A percentile compares a stretch with the other conserved stretches of the same genome.
phyloP scores from a whole-genome alignment of 2,329 filamentous ascomycete genomes.

The Penicillium olsonii region DNA sequence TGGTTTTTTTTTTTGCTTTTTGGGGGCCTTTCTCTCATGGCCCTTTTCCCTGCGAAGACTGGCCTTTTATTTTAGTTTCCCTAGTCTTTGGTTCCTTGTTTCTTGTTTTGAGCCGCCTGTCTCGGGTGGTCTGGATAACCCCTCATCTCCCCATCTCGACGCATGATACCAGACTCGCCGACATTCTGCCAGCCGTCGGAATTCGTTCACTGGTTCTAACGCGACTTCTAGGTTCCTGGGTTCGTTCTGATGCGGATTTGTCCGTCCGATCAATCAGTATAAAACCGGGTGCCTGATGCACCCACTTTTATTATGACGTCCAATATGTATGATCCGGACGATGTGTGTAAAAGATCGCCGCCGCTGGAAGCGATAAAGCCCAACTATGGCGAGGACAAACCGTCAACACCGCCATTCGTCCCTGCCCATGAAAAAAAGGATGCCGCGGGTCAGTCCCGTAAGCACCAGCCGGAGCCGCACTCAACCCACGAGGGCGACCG shows the following conservation, averaged over 20 bases:
- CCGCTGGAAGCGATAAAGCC: conserved; percentile 33
- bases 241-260: conserved; percentile 8
- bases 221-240: conserved; percentile 1
- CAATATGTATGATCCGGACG: conserved; percentile 45
- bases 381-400: conserved; percentile 33
- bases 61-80: background rate
- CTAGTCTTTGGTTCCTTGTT: background rate
- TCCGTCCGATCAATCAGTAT: background rate
- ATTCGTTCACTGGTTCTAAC: background rate
- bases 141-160: conserved; percentile 1
- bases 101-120: background rate
- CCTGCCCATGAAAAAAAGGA: conserved; percentile 21
- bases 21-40: background rate
- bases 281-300: conserved; percentile 10
- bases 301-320: conserved; percentile 32
- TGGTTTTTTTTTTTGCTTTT: background rate
- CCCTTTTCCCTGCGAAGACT: background rate
- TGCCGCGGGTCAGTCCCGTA: conserved; percentile 36
- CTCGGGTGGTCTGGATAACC: conserved; percentile 1
- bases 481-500: conserved; percentile 59
- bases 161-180: conserved; percentile 1
- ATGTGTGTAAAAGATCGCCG: conserved; percentile 40
- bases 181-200: background rate
- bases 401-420: conserved; percentile 38
- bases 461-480: conserved; percentile 33